Evolutionary conservation across 306 rosid genomes (phyloP).

Genomic region (Hippophae rhamnoides): DNA sequence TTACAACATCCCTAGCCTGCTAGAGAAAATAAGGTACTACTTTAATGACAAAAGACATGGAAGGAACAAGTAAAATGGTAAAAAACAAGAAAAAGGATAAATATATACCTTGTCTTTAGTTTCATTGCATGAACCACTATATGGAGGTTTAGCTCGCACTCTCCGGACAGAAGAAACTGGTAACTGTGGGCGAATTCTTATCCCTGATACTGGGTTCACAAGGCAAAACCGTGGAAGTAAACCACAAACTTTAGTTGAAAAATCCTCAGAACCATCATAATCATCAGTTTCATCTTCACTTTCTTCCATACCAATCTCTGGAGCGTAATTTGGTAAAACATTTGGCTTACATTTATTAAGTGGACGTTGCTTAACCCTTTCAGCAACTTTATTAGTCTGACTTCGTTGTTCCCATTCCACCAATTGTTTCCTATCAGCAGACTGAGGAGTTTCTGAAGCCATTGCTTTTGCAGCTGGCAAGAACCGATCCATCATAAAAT

Average conservation of each 20-base stretch:
- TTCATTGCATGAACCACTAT: conserved; percentile 28
- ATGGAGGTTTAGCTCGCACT: conserved; percentile 31
- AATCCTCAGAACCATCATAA: conserved; percentile 23
- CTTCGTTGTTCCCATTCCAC: conserved; percentile 40
- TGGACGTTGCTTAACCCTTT: conserved; percentile 21
- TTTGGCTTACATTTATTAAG: conserved; percentile 28
- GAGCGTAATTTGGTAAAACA: conserved; percentile 21
- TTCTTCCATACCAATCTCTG: conserved; percentile 29
- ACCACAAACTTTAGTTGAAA: conserved; percentile 32
- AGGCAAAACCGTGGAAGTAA: conserved; percentile 52
- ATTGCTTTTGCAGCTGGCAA: conserved; percentile 85
- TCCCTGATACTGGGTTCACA: conserved; percentile 45
- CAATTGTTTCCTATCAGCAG: conserved; percentile 36
- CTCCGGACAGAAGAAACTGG: conserved; percentile 25
- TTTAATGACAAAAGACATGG: conserved; percentile 13
- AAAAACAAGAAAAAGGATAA: conserved; percentile 6
- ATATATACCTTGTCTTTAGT: conserved; percentile 35
- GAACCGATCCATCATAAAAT: conserved; percentile 84
- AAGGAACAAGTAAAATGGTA: conserved; percentile 2
- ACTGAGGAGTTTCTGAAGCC: conserved; percentile 52
- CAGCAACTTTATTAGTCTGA: conserved; percentile 27
- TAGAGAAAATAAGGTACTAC: conserved; percentile 23
- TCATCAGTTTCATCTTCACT: conserved; percentile 42
- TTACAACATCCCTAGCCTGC: conserved; percentile 30
- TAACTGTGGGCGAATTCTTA: conserved; percentile 33